Base-by-base conservation (phyloP, 352 stramenopile species). In the Globisporangium orthogonon region DNA sequence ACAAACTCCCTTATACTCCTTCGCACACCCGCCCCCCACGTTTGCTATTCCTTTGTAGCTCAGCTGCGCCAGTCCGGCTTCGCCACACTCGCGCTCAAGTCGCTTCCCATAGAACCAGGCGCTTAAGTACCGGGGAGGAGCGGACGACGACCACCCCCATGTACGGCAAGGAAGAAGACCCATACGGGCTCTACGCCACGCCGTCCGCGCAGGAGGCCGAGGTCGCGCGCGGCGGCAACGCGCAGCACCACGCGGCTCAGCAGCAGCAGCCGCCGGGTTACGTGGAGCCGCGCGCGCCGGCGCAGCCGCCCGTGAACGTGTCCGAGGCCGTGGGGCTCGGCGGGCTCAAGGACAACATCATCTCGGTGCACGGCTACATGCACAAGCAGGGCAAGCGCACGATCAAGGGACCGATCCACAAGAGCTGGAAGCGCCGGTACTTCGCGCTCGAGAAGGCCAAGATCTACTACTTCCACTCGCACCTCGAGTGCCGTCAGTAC, bases 391-490 rank as follows among this genome's bases (percentile, higher is more conserved):
- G 82, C 61, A 94, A 92, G 69, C 85, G 85, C 47, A 82, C 78
- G 4, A 88, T 94, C 62, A 94, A 92, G 69, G 85, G 85, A 1
- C 85, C 85, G 23, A 87, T 94, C 60, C 82, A 92, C 72, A 94
- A 94, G 69, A 85, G 69, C 39, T 94, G 85, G 85, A 91, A 91
- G 60, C 78, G 80, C 28, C 85, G 85, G 17, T 94, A 93, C 69
- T 94, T 94, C 61, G 78, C 85, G 28, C 65, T 94, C 0, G 85
- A 94, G 58, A 90, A 87, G 61, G 77, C 82, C 67, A 92, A 92
- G 74, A 91, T 94, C 63, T 94, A 86, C 71, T 94, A 94, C 66
- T 94, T 94, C 69, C 83, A 92, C 63, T 88, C 71, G 54, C 82
- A 94, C 51, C 51, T 91, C 14, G 85, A 94, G 55, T 94, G 85